These are phyloP conservation scores for Dianthus caryophyllus DNA, from an alignment of 148 eudicot genomes.

Conservation along the genomic window DNA sequence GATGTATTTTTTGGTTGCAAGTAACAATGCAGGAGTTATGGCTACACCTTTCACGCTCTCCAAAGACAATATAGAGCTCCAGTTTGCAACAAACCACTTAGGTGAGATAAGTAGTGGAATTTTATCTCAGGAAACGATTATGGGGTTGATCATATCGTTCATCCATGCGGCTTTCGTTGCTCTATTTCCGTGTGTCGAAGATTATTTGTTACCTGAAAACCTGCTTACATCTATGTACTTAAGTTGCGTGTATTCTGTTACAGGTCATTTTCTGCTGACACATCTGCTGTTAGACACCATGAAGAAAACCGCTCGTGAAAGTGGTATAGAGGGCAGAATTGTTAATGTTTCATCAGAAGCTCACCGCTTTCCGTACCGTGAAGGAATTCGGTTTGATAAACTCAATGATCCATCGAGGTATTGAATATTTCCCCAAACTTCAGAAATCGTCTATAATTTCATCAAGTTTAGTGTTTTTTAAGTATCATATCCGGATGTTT, in stretches of 20 bases:
- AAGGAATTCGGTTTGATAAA: slow-evolving; percentile 74
- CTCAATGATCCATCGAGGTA: slow-evolving; percentile 49
- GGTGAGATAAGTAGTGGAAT: slow-evolving; percentile 40
- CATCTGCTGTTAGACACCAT: slow-evolving; percentile 62
- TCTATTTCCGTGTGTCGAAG: no score
- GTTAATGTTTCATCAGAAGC: slow-evolving; percentile 77
- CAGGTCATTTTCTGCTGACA: slow-evolving; percentile 89
- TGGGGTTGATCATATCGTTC: background rate
- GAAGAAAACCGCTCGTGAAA: slow-evolving; percentile 55
- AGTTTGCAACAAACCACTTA: slow-evolving; percentile 82
- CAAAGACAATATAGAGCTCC: slow-evolving; percentile 77
- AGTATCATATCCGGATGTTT: background rate
- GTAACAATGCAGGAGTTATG: slow-evolving; percentile 96
- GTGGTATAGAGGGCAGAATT: slow-evolving; percentile 62
- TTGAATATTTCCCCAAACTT: background rate
- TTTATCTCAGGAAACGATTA: background rate
- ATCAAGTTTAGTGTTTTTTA: background rate
- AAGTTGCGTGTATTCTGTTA: slow-evolving; percentile 9
- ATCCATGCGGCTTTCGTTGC: background rate
- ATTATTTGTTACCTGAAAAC: background rate
- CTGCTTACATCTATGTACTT: no score
- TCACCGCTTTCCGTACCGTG: slow-evolving; percentile 53
- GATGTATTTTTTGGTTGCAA: slow-evolving; percentile 17
- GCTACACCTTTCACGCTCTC: slow-evolving; percentile 81
- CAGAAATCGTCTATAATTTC: background rate